Conservation (phyloP, 495 filamentous ascomycete genomes). For the Bombardia bombarda region DNA sequence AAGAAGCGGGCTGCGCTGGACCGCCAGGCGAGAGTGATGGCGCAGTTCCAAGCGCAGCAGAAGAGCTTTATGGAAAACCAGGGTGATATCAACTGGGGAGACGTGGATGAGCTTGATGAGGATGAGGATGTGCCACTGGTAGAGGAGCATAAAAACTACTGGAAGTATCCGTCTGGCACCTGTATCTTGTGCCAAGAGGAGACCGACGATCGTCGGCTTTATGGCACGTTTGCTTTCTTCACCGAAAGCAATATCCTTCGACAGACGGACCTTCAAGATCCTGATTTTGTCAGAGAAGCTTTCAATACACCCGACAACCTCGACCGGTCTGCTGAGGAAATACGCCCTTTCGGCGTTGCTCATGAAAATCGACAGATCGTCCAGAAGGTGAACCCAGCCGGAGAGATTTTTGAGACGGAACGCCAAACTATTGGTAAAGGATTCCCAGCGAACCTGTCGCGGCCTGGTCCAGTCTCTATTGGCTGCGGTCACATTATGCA, state of each 20-base stretch:
- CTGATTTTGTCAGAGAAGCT: constrained; percentile 79
- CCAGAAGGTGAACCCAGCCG: constrained; percentile 64
- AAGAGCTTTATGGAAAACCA: constrained; percentile 86
- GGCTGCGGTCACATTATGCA: constrained; percentile 99
- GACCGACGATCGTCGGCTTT: constrained; percentile 78
- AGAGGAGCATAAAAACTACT: constrained; percentile 62
- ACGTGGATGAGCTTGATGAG: constrained; percentile 53
- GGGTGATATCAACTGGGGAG: constrained; percentile 77
- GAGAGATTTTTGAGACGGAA: constrained; percentile 60
- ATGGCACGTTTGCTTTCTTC: constrained; percentile 85
- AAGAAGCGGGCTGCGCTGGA: constrained; percentile 87
- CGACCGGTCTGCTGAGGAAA: constrained; percentile 69
- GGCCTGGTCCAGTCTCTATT: constrained; percentile 74
- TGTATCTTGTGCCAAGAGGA: constrained; percentile 97
- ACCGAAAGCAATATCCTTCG: constrained; percentile 82
- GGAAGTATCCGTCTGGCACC: constrained; percentile 90
- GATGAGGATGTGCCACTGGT: constrained; percentile 59
- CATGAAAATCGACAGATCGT: constrained; percentile 73
- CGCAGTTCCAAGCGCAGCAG: constrained; percentile 93
- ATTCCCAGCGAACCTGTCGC: constrained; percentile 60
- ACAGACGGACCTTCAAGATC: constrained; percentile 71
- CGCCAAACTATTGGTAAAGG: constrained; percentile 82
- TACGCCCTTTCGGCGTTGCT: constrained; percentile 85
- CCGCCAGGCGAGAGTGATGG: constrained; percentile 88
- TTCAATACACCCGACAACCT: constrained; percentile 67